Percentiles rank a stretch among this genome's conserved stretches.
Conservation (phyloP, 2,329 filamentous ascomycete genomes). For the Colletotrichum aenigma region DNA sequence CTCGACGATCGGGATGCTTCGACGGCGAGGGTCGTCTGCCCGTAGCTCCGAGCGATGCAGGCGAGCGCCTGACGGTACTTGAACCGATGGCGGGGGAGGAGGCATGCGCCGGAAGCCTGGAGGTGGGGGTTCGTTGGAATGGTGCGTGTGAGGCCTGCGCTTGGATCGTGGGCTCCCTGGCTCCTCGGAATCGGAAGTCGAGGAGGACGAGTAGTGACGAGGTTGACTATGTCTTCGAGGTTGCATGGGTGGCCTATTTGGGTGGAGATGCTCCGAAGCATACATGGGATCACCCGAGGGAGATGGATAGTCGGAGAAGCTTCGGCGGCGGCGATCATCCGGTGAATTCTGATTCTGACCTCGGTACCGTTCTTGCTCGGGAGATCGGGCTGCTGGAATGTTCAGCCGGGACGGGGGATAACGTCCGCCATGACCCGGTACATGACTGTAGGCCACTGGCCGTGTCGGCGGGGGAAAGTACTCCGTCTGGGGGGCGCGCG, state of each 20-base stretch:
- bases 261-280: conserved; percentile 35
- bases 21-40: conserved; percentile 39
- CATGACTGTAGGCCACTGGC: conserved; percentile 43
- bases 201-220: conserved; percentile 44
- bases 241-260: conserved; percentile 33
- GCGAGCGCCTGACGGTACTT: conserved; percentile 27
- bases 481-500: conserved; percentile 29
- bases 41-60: conserved; percentile 37
- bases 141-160: conserved; percentile 21
- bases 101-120: conserved; percentile 36
- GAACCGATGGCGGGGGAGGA: conserved; percentile 29
- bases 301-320: conserved; percentile 55
- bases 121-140: conserved; percentile 29
- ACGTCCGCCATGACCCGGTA: conserved; percentile 45
- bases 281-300: conserved; percentile 34
- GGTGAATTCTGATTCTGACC: conserved; percentile 40
- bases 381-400: conserved; percentile 32
- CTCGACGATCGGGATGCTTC: conserved; percentile 40
- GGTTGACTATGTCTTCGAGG: conserved; percentile 56
- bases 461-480: conserved; percentile 31
- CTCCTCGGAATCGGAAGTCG: conserved; percentile 42
- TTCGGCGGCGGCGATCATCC: conserved; percentile 51
- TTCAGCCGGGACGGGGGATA: conserved; percentile 32
- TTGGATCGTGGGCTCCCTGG: conserved; percentile 27
- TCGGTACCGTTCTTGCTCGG: conserved; percentile 33